These are phyloP conservation scores for Malassezia obtusa DNA, from an alignment of 1,284 basidiomycete species.

Conservation along the genomic window DNA sequence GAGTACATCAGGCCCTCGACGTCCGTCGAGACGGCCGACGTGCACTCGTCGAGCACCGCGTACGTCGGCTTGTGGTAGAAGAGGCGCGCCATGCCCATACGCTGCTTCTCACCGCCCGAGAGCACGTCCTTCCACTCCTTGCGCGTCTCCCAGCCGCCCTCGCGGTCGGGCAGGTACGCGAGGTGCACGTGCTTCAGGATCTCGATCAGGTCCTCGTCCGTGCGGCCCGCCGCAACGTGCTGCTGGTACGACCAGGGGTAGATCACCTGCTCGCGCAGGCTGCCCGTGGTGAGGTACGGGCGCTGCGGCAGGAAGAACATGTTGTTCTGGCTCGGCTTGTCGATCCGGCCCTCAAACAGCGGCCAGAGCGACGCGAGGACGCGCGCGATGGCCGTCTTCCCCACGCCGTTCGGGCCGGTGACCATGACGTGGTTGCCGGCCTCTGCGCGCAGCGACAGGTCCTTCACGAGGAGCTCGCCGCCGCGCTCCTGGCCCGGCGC, in stretches of 20 bases:
- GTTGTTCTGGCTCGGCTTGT: constrained; percentile 47
- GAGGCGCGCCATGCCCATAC: constrained; percentile 54
- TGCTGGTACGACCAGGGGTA: constrained; percentile 42
- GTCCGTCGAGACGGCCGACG: constrained; percentile 89
- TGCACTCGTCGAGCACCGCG: constrained; percentile 65
- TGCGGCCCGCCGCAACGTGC: constrained; percentile 51
- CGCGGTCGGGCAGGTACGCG: constrained; percentile 72
- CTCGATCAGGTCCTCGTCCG: constrained; percentile 61
- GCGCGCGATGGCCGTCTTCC: constrained; percentile 84
- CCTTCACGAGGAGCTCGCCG: constrained; percentile 60
- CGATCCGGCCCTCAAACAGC: constrained; percentile 50
- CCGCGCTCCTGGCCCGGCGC: constrained; percentile 53
- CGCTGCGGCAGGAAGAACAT: constrained; percentile 86
- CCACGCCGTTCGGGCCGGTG: constrained; percentile 70
- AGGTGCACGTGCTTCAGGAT: constrained; percentile 73
- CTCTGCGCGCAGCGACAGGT: constrained; percentile 62
- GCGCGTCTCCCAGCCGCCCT: constrained; percentile 64
- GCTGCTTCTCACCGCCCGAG: constrained; percentile 89
- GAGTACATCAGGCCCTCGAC: constrained; percentile 95
- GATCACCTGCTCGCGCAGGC: constrained; percentile 70
- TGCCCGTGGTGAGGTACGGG: constrained; percentile 78
- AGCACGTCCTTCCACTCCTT: constrained; percentile 74
- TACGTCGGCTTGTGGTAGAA: constrained; percentile 69
- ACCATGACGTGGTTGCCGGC: constrained; percentile 84
- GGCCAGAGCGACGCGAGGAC: constrained; percentile 82